Evolutionary conservation across 177 flowering plant species (phyloP).

Genomic region (Vitis hybrid): DNA sequence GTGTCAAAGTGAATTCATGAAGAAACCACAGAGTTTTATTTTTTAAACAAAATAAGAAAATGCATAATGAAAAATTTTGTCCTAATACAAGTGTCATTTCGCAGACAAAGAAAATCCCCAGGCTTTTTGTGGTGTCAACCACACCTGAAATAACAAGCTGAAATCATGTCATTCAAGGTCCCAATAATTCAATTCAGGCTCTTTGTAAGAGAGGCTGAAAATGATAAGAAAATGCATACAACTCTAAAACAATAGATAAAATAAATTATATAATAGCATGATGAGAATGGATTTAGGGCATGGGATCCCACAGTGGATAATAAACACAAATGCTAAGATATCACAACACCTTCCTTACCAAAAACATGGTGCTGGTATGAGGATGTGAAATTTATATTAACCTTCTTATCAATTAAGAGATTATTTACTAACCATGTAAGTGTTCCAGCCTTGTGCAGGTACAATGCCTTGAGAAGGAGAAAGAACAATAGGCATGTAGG

Average conservation of each 20-base stretch:
- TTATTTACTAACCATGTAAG: constrained; percentile 54
- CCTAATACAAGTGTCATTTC: background rate
- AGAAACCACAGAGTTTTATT: too few species aligned
- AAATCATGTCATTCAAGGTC: background rate
- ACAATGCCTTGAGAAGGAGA: constrained; percentile 58
- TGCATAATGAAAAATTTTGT: background rate
- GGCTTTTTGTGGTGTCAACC: background rate
- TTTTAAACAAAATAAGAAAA: too few species aligned
- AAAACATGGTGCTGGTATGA: background rate
- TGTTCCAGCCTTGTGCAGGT: constrained; percentile 67
- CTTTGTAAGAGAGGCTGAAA: background rate
- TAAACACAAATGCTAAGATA: background rate
- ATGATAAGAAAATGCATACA: background rate
- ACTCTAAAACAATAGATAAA: background rate
- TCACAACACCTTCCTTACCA: background rate
- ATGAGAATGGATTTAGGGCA: background rate
- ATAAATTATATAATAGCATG: background rate
- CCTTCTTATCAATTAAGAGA: background rate
- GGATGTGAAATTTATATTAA: background rate
- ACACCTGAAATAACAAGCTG: background rate
- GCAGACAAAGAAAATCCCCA: background rate
- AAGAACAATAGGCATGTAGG: constrained; percentile 54
- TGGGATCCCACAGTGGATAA: background rate
- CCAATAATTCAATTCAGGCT: background rate
- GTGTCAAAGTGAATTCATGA: too few species aligned